These are phyloP conservation scores for Colletotrichum nymphaeae DNA, from an alignment of 2,329 filamentous ascomycete species.

Conservation along the genomic window DNA sequence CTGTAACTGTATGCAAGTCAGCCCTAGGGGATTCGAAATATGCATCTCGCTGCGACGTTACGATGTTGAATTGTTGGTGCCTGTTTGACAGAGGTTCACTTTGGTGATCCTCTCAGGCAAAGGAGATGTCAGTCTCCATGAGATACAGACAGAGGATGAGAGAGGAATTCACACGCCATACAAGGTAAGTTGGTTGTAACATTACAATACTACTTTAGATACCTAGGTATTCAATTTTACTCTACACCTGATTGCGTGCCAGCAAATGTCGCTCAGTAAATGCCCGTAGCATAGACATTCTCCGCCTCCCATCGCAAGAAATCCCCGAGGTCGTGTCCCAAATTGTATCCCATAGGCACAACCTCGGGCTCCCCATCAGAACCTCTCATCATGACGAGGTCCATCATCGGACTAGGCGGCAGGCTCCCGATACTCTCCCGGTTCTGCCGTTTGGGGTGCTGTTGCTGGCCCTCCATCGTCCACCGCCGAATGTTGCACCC, in stretches of 20 bases:
- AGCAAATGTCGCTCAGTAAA: not conserved
- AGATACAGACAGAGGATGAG: too few species aligned
- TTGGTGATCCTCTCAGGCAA: not conserved
- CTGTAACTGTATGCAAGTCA: not conserved
- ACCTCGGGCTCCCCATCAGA: conserved; percentile 45
- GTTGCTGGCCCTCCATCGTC: conserved; percentile 45
- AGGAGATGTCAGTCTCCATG: not conserved
- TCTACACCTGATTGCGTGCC: not conserved
- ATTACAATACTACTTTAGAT: not conserved
- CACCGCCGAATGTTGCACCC: conserved; percentile 47
- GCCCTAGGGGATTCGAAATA: not conserved
- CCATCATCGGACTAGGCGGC: conserved; percentile 63
- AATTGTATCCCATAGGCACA: conserved; percentile 71
- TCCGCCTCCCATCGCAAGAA: conserved; percentile 69
- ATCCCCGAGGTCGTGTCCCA: conserved; percentile 68
- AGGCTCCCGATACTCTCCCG: conserved; percentile 45
- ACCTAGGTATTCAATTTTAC: not conserved
- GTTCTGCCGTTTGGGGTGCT: conserved; percentile 44
- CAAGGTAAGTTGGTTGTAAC: not conserved
- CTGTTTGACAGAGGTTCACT: not conserved
- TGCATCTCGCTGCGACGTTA: not conserved
- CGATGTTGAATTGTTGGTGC: not conserved
- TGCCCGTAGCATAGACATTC: conserved; percentile 52
- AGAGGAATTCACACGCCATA: not conserved
- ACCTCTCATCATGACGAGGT: conserved; percentile 54